A percentile compares a stretch with the other conserved stretches of the same genome.
phyloP scores from a whole-genome alignment of 768 basidiomycete species.

The Lactarius quietus region DNA sequence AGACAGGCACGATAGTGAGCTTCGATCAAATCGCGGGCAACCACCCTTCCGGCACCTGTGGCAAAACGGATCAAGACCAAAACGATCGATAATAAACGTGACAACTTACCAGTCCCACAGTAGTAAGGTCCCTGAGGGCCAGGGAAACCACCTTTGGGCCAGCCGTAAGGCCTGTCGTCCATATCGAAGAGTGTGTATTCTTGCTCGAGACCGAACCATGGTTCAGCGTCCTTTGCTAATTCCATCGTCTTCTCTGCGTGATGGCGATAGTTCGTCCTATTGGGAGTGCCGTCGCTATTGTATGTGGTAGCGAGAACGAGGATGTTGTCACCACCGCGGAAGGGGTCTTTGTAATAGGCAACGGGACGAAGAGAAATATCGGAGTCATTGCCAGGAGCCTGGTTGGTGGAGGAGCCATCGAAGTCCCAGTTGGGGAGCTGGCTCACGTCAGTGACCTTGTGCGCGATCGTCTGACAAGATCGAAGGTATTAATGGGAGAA shows the following conservation, averaged over 20 bases:
- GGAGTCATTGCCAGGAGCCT: constrained; percentile 93
- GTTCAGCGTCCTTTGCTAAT: constrained; percentile 67
- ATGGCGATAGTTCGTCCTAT: constrained; percentile 94
- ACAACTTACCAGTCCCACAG: constrained; percentile 87
- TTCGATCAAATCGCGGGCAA: constrained; percentile 97
- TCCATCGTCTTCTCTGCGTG: constrained; percentile 96
- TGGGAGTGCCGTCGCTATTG: constrained; percentile 98
- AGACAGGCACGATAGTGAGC: constrained; percentile 98
- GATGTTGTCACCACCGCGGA: constrained; percentile 98
- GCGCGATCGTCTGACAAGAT: constrained; percentile 67
- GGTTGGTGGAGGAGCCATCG: constrained; percentile 96
- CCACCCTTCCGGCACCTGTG: constrained; percentile 94
- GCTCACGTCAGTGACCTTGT: constrained; percentile 82
- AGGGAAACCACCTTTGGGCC: constrained; percentile 99
- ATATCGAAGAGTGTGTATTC: constrained; percentile 97
- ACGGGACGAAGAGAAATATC: constrained; percentile 98
- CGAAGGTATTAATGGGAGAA: constrained; percentile 2
- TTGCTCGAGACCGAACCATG: constrained; percentile 99
- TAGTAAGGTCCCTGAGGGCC: constrained; percentile 99
- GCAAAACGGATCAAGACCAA: neutral
- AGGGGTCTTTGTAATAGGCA: constrained; percentile 98
- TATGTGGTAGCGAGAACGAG: constrained; percentile 96
- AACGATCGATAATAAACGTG: neutral
- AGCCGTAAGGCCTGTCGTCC: constrained; percentile 88
- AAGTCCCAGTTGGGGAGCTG: constrained; percentile 99